Percentiles rank a stretch among this genome's conserved stretches.
phyloP scores from a whole-genome alignment of 192 early-diverging fungal genomes.

The Gryganskiella cystojenkinii region DNA sequence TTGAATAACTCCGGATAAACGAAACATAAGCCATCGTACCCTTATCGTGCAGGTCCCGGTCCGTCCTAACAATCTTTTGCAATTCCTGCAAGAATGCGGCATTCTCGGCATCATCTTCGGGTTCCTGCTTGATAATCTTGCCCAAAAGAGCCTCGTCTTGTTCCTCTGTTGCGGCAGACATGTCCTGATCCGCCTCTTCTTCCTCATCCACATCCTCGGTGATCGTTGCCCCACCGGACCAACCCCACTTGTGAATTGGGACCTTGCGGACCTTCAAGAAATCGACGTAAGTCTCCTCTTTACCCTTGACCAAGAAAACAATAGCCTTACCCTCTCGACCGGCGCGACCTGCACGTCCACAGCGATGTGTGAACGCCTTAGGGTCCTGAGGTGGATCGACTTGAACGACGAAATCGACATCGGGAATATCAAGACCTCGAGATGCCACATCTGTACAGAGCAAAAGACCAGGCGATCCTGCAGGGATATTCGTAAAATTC shows the following conservation, averaged over 20 bases:
- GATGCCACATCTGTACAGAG: slow-evolving; percentile 97
- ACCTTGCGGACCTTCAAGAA: slow-evolving; percentile 91
- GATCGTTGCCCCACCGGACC: slow-evolving; percentile 50
- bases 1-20: slow-evolving; percentile 91
- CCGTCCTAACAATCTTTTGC: slow-evolving; percentile 66
- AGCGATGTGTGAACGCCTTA: slow-evolving; percentile 94
- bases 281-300: slow-evolving; percentile 93
- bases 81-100: slow-evolving; percentile 65
- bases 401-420: slow-evolving; percentile 95
- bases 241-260: slow-evolving; percentile 72
- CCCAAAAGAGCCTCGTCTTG: slow-evolving; percentile 22
- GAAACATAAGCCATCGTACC: slow-evolving; percentile 88
- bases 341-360: slow-evolving; percentile 92
- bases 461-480: slow-evolving; percentile 77
- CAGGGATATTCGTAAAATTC: slow-evolving; percentile 72
- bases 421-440: slow-evolving; percentile 94
- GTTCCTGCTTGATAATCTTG: slow-evolving; percentile 32
- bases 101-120: slow-evolving; percentile 56
- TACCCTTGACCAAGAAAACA: slow-evolving; percentile 82
- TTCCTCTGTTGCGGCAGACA: slow-evolving; percentile 2
- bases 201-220: slow-evolving; percentile 47
- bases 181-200: slow-evolving; percentile 7
- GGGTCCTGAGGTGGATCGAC: slow-evolving; percentile 97
- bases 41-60: slow-evolving; percentile 85
- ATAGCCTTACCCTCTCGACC: slow-evolving; percentile 88